Percentiles rank a stretch among this genome's conserved stretches.
Conservation (phyloP, 371 early-diverging fungal genomes). For the Vairimorpha apis region DNA sequence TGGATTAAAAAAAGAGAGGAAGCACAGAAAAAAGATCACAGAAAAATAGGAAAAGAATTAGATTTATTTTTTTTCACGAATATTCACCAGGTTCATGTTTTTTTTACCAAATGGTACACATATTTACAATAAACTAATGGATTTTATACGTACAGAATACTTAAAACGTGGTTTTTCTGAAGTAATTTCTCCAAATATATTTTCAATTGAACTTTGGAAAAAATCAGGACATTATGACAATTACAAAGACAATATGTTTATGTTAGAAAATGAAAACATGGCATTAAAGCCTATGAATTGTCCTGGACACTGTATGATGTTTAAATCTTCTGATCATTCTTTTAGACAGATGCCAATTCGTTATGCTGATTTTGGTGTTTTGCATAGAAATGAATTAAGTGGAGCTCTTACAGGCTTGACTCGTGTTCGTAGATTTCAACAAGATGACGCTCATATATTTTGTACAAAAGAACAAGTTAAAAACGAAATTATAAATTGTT, state of each 20-base stretch:
- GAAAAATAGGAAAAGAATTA: conserved; percentile 76
- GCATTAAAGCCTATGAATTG: conserved; percentile 99
- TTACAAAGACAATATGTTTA: conserved; percentile 95
- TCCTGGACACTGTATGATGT: conserved; percentile 97
- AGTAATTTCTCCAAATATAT: conserved; percentile 93
- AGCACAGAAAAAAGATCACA: conserved; percentile 92
- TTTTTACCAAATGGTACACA: conserved; percentile 87
- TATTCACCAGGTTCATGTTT: conserved; percentile 88
- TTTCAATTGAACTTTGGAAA: conserved; percentile 87
- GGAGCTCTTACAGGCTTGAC: conserved; percentile 93
- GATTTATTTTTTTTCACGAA: conserved; percentile 91
- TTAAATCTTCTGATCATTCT: conserved; percentile 77
- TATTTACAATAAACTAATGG: conserved; percentile 82
- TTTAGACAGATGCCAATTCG: conserved; percentile 93
- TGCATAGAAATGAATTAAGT: conserved; percentile 93
- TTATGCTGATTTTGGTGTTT: conserved; percentile 93
- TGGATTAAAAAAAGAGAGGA: conserved; percentile 83
- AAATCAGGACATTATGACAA: conserved; percentile 95
- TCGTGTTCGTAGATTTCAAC: conserved; percentile 95
- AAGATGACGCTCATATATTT: conserved; percentile 99
- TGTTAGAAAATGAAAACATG: conserved; percentile 63
- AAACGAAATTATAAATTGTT: conserved; percentile 71
- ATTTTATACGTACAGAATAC: conserved; percentile 82
- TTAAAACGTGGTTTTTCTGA: conserved; percentile 78
- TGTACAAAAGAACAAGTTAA: conserved; percentile 75